A percentile compares a stretch with the other conserved stretches of the same genome.
phyloP scores from a whole-genome alignment of 768 basidiomycete species.

The Coprinopsis marcescibilis region DNA sequence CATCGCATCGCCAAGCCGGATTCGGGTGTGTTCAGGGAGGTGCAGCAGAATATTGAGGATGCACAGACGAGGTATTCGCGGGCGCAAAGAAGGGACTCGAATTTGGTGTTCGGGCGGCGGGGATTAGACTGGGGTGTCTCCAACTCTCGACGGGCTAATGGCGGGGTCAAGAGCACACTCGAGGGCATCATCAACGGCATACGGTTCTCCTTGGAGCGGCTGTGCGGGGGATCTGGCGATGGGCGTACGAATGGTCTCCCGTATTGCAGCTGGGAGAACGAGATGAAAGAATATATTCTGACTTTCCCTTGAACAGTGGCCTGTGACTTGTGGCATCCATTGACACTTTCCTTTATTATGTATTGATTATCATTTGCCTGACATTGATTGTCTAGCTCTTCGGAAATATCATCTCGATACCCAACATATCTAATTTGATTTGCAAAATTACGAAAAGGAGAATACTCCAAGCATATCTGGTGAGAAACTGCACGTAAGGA shows the following conservation, averaged over 20 bases:
- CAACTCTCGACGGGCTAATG: neutral
- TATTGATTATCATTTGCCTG: too few species aligned
- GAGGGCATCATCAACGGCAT: slow-evolving; percentile 28
- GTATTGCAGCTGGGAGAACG: slow-evolving; percentile 53
- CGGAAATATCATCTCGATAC: too few species aligned
- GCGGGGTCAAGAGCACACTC: slow-evolving; percentile 15
- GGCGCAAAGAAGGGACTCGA: too few species aligned
- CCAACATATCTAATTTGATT: too few species aligned
- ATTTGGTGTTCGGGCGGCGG: neutral
- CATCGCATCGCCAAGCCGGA: slow-evolving; percentile 28
- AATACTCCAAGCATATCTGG: too few species aligned
- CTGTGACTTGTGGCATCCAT: too few species aligned
- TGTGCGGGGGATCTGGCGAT: slow-evolving; percentile 39
- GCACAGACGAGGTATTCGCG: too few species aligned
- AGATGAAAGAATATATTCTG: slow-evolving; percentile 59
- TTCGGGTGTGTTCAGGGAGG: slow-evolving; percentile 34
- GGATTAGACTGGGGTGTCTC: slow-evolving; percentile 3
- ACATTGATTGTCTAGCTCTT: too few species aligned
- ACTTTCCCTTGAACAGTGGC: slow-evolving; percentile 59
- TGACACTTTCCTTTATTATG: too few species aligned
- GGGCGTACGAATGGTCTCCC: slow-evolving; percentile 28
- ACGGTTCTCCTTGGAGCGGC: slow-evolving; percentile 23
- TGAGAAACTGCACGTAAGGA: too few species aligned
- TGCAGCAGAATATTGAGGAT: slow-evolving; percentile 36
- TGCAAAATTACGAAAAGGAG: too few species aligned